Conservation (phyloP, 2,329 filamentous ascomycete genomes). For the Phialemonium atrogriseum region DNA sequence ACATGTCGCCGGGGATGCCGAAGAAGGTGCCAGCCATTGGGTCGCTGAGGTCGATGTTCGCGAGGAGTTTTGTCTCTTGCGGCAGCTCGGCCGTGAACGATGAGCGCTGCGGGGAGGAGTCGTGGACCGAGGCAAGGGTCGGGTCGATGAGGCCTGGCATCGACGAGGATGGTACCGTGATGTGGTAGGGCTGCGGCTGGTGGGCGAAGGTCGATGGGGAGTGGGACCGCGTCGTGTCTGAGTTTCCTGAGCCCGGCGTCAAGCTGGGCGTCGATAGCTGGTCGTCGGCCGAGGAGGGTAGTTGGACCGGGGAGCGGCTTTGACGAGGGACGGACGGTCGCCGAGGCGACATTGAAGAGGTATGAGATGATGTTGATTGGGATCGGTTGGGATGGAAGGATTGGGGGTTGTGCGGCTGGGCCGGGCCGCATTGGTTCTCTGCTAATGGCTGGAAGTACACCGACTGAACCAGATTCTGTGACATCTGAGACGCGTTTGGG, state of each 20-base stretch:
- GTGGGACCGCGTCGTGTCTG: not conserved
- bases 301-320: constrained; percentile 4
- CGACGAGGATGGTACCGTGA: not conserved
- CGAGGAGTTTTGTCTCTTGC: constrained; percentile 5
- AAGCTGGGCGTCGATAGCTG: constrained; percentile 3
- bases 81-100: constrained; percentile 10
- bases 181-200: not conserved
- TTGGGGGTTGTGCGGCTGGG: not conserved
- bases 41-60: constrained; percentile 4
- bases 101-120: not conserved
- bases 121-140: not conserved
- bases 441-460: constrained; percentile 18
- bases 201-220: not conserved
- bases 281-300: constrained; percentile 2
- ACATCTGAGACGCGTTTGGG: constrained; percentile 25
- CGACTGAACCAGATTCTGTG: constrained; percentile 19
- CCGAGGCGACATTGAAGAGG: constrained; percentile 3
- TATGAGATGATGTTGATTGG: constrained; percentile 2
- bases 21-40: constrained; percentile 1
- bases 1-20: constrained; percentile 1
- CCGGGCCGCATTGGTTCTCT: constrained; percentile 5
- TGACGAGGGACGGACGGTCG: constrained; percentile 2
- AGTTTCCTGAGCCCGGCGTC: constrained; percentile 6
- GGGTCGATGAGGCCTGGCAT: constrained; percentile 3
- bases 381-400: constrained; percentile 4